Conservation (phyloP, 345 rosid species). For the Trapa bicornis region DNA sequence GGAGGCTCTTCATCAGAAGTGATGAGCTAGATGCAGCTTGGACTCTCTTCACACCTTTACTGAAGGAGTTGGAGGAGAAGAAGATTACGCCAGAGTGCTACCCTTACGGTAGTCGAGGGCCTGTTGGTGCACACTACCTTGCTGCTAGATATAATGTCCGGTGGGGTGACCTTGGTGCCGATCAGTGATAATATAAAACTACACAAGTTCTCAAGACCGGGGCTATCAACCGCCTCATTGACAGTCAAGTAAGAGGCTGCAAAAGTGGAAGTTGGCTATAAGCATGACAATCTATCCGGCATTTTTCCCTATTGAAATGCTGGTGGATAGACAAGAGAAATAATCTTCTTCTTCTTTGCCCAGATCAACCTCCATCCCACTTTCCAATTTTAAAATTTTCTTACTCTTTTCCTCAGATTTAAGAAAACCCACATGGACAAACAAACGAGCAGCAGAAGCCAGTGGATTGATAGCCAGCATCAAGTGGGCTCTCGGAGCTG, state of each 20-base stretch:
- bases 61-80: slow-evolving; percentile 70
- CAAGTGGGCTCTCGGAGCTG: too few species aligned
- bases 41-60: slow-evolving; percentile 67
- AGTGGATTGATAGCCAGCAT: too few species aligned
- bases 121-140: slow-evolving; percentile 86
- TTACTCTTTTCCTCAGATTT: too few species aligned
- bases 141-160: slow-evolving; percentile 72
- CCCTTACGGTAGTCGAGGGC: slow-evolving; percentile 88
- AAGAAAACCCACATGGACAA: too few species aligned
- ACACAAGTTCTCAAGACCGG: too few species aligned
- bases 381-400: too few species aligned
- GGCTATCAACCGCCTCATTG: neutral
- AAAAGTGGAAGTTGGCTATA: neutral
- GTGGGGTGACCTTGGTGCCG: slow-evolving; percentile 71
- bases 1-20: slow-evolving; percentile 80
- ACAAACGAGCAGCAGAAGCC: too few species aligned
- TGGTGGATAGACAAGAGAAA: too few species aligned
- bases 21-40: slow-evolving; percentile 94
- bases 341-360: too few species aligned
- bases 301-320: neutral
- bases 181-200: slow-evolving; percentile 17
- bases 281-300: neutral
- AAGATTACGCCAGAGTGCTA: slow-evolving; percentile 63
- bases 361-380: too few species aligned
- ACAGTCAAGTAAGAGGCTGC: neutral